Percentiles rank a stretch among this genome's conserved stretches.
Conservation (phyloP, 805 yeast genomes). For the Wickerhamomyces xylosicus region DNA sequence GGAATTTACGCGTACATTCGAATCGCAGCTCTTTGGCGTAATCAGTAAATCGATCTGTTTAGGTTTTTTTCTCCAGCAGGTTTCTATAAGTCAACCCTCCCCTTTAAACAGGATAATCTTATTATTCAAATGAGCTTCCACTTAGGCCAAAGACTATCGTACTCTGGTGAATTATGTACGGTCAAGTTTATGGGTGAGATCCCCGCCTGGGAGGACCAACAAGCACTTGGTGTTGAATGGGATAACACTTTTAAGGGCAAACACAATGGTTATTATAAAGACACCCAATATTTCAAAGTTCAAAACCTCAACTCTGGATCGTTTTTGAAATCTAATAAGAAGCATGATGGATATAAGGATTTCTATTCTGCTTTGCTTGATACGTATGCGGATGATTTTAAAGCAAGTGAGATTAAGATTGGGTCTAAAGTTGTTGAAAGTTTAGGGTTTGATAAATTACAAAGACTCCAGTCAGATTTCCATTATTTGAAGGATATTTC, state of each 20-base stretch:
- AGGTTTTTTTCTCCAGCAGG: neutral
- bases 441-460: slow-evolving; percentile 54
- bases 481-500: slow-evolving; percentile 35
- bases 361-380: slow-evolving; percentile 40
- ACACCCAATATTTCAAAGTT: slow-evolving; percentile 41
- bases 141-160: slow-evolving; percentile 22
- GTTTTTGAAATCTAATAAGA: slow-evolving; percentile 41
- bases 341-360: slow-evolving; percentile 20
- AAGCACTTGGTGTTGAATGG: slow-evolving; percentile 82
- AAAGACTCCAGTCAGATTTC: slow-evolving; percentile 37
- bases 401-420: slow-evolving; percentile 27
- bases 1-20: too few relatives aligned
- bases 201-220: slow-evolving; percentile 47
- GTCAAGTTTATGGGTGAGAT: slow-evolving; percentile 51
- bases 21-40: too few relatives aligned
- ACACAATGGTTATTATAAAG: slow-evolving; percentile 52
- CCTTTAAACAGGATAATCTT: too few relatives aligned
- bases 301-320: slow-evolving; percentile 38
- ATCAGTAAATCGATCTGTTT: too few relatives aligned
- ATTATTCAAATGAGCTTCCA: neutral
- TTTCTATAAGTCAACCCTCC: too few relatives aligned
- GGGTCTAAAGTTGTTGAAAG: slow-evolving; percentile 52
- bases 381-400: slow-evolving; percentile 34
- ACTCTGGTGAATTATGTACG: slow-evolving; percentile 46
- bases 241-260: slow-evolving; percentile 63